A percentile compares a stretch with the other conserved stretches of the same genome.
Conservation (phyloP, 768 basidiomycete species). For the Tephrocybe sp. region DNA sequence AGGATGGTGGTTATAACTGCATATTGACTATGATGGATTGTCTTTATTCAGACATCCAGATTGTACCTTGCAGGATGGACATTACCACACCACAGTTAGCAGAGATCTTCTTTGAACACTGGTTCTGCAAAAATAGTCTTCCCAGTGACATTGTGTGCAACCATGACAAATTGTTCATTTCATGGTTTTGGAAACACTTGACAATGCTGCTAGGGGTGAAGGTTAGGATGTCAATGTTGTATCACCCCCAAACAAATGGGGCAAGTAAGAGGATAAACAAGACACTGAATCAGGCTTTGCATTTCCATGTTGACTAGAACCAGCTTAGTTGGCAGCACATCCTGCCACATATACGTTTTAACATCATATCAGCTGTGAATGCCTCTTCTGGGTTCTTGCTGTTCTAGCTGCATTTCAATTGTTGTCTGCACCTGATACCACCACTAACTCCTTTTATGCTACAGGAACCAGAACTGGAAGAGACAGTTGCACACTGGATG, state of each 20-base stretch:
- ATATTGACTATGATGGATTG: slow-evolving; percentile 26
- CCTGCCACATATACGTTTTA: slow-evolving; percentile 24
- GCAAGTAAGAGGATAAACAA: slow-evolving; percentile 27
- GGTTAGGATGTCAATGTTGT: slow-evolving; percentile 30
- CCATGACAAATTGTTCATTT: slow-evolving; percentile 27
- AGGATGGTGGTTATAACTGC: slow-evolving; percentile 26
- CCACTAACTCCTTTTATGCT: too few species aligned
- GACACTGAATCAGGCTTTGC: slow-evolving; percentile 24
- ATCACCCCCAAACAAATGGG: slow-evolving; percentile 37
- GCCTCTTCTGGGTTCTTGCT: slow-evolving; percentile 27
- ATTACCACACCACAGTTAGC: slow-evolving; percentile 21
- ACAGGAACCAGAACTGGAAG: too few species aligned
- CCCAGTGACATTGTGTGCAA: slow-evolving; percentile 18
- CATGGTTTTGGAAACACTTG: slow-evolving; percentile 27
- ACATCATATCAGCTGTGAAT: slow-evolving; percentile 29
- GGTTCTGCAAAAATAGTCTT: slow-evolving; percentile 36
- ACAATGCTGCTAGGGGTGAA: slow-evolving; percentile 21
- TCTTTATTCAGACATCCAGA: slow-evolving; percentile 21
- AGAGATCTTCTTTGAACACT: slow-evolving; percentile 25
- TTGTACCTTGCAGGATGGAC: slow-evolving; percentile 10
- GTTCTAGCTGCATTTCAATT: slow-evolving; percentile 29
- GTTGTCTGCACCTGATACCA: too few species aligned
- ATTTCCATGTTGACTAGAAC: too few species aligned
- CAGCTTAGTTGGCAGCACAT: slow-evolving; percentile 25
- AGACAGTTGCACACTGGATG: too few species aligned